A percentile compares a stretch with the other conserved stretches of the same genome.
Evolutionary conservation across 2,329 filamentous ascomycete species (phyloP).

Genomic region (Thelonectria discophora): DNA sequence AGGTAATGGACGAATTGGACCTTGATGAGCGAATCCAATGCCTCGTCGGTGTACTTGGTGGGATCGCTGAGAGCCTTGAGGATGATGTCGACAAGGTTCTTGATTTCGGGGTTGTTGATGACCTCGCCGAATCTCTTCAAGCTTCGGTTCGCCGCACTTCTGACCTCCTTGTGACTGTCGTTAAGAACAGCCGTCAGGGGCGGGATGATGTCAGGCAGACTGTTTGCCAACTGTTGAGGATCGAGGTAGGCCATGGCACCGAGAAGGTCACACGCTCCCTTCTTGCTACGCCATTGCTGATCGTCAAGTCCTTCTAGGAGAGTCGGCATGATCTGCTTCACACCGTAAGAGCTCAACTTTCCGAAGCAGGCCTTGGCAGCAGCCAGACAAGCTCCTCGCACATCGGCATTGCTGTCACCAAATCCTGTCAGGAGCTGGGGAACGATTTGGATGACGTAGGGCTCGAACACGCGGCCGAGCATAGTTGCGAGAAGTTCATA

Average conservation of each 20-base stretch:
- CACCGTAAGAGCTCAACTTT: slow-evolving; percentile 91
- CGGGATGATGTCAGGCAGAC: slow-evolving; percentile 95
- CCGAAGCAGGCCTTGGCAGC: slow-evolving; percentile 95
- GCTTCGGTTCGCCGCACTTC: slow-evolving; percentile 90
- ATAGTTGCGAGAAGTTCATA: slow-evolving; percentile 91
- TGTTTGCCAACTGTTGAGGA: slow-evolving; percentile 90
- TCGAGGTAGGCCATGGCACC: slow-evolving; percentile 99
- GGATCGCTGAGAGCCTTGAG: slow-evolving; percentile 97
- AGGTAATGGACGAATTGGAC: slow-evolving; percentile 98
- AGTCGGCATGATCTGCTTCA: slow-evolving; percentile 92
- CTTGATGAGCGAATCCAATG: slow-evolving; percentile 92
- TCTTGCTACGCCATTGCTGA: slow-evolving; percentile 97
- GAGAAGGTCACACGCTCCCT: slow-evolving; percentile 94
- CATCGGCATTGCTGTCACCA: slow-evolving; percentile 86
- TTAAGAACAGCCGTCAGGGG: slow-evolving; percentile 93
- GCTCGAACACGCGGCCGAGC: slow-evolving; percentile 89
- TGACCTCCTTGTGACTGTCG: slow-evolving; percentile 97
- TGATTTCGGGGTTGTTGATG: slow-evolving; percentile 97
- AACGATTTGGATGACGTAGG: slow-evolving; percentile 95
- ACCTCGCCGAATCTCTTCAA: slow-evolving; percentile 98
- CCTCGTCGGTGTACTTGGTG: slow-evolving; percentile 95
- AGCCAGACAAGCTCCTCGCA: slow-evolving; percentile 91
- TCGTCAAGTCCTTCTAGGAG: slow-evolving; percentile 93
- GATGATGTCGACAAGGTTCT: slow-evolving; percentile 87
- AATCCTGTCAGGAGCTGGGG: slow-evolving; percentile 90